Percentiles rank a stretch among this genome's conserved stretches.
Evolutionary conservation across 2,329 filamentous ascomycete species (phyloP).

Genomic region (Talaromyces verruculosus): DNA sequence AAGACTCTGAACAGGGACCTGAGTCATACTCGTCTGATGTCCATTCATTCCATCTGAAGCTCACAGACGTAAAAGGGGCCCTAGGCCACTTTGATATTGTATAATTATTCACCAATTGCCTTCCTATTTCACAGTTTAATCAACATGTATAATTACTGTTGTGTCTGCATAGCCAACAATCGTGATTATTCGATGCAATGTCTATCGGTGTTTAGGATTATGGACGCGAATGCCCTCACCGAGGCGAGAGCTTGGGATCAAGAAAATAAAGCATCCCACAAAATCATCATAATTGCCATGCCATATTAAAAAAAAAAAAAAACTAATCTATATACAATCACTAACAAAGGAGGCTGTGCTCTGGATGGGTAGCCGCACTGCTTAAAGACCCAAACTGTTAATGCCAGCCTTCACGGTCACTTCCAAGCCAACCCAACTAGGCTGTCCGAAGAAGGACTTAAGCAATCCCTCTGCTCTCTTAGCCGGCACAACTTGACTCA

Average conservation of each 20-base stretch:
- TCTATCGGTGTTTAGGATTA: background rate
- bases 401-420: slow-evolving; percentile 22
- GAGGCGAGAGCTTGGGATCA: background rate
- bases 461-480: slow-evolving; percentile 32
- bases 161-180: background rate
- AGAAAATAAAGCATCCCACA: background rate
- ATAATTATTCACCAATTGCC: background rate
- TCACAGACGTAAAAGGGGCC: background rate
- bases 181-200: background rate
- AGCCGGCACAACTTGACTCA: slow-evolving; percentile 28
- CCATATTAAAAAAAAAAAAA: background rate
- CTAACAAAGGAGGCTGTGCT: background rate
- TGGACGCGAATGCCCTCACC: background rate
- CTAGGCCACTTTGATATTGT: background rate
- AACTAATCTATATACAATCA: background rate
- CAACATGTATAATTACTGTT: background rate
- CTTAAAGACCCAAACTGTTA: slow-evolving; percentile 8
- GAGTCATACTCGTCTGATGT: background rate
- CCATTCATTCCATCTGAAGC: background rate
- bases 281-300: background rate
- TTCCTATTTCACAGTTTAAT: background rate
- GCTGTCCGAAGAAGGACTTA: slow-evolving; percentile 28
- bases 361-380: too few relatives aligned
- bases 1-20: background rate
- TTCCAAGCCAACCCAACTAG: slow-evolving; percentile 34